These are phyloP conservation scores for Pilatotrama ljubarskyi DNA, from an alignment of 768 basidiomycete species.

Conservation along the genomic window DNA sequence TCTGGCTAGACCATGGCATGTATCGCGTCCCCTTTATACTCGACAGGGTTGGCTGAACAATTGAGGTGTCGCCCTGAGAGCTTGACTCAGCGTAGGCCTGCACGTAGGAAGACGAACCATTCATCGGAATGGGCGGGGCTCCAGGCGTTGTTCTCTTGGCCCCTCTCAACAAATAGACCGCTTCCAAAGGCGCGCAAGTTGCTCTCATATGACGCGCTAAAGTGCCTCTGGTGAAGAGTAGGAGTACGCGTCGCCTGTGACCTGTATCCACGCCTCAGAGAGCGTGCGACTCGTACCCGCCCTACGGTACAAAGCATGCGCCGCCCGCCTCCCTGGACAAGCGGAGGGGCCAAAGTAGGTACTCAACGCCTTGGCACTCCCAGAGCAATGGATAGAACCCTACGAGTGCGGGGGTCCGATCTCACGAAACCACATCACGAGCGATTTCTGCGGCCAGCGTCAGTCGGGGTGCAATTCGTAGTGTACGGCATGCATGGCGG, in stretches of 20 bases:
- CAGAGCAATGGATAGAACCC: not conserved
- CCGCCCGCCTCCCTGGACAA: not conserved
- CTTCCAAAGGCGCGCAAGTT: not conserved
- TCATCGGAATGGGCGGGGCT: not conserved
- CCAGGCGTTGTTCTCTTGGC: not conserved
- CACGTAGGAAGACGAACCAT: not conserved
- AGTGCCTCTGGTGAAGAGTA: not conserved
- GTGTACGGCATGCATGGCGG: not conserved
- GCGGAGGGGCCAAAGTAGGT: not conserved
- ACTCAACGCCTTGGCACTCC: not conserved
- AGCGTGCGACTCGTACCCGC: conserved; percentile 1
- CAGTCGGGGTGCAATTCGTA: not conserved
- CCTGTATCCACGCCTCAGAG: not conserved
- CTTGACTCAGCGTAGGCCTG: too few relatives aligned
- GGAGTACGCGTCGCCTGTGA: not conserved
- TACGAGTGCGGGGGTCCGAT: not conserved
- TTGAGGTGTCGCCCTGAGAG: too few relatives aligned
- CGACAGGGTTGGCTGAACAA: too few relatives aligned
- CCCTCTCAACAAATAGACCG: not conserved
- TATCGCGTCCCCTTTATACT: too few relatives aligned
- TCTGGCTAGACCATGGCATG: too few relatives aligned
- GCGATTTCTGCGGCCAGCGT: conserved; percentile 2
- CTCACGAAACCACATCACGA: not conserved
- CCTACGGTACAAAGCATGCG: not conserved
- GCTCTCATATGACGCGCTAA: not conserved